Evolutionary conservation across 2,329 filamentous ascomycete species (phyloP), one percentile per base, ranked within the genome.

Genomic region (Mycosphaerelloides madeirae): DNA sequence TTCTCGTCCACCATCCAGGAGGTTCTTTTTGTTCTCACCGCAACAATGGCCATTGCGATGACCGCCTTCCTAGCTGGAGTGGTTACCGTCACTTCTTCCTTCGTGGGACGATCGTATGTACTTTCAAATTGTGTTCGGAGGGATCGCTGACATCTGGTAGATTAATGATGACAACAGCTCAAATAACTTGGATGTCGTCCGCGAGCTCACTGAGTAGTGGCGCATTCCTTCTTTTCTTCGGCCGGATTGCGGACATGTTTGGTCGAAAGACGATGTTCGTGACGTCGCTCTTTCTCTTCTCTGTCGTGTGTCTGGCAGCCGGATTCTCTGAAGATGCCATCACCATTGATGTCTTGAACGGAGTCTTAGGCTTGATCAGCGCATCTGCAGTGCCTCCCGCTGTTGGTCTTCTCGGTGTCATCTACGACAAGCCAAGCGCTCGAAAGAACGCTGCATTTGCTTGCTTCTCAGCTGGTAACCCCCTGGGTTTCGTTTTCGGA

Each of bases 111-210:
- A 42, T 41, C 38, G 48, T 50, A 18, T 28, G 48, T 46, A 3
- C n/a, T 13, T 18, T 16, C 5, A 12, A 32, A 7, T 32, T 29
- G 18, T 29, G 15, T 34, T 13, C 25, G 32, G 3, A 8, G 12
- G 8, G 9, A 19, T 9, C n/a, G 11, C 15, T 39, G 19, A 41
- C 29, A 13, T 19, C 28, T 7, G 1, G 18, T 20, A 45, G 43
- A 15, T 29, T 45, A 43, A 58, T 70, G 35, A 85, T 85, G 81
- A 78, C 74, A 2, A 78, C 77, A 36, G 77, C 80, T 1, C 73
- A 86, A 56, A 77, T 85, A 18, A 82, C 81, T 1, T 85, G 82
- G 81, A 80, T 85, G 48, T 74, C 72, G 36, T 80, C 80, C 6
- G 74, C 80, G n/a, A 72, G 77, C 31, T 77, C 77, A 67, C 70